Evolutionary conservation across 1,284 basidiomycete genomes (phyloP), one percentile per base, ranked within the genome.

Genomic region (Papiliotrema fonsecae): DNA sequence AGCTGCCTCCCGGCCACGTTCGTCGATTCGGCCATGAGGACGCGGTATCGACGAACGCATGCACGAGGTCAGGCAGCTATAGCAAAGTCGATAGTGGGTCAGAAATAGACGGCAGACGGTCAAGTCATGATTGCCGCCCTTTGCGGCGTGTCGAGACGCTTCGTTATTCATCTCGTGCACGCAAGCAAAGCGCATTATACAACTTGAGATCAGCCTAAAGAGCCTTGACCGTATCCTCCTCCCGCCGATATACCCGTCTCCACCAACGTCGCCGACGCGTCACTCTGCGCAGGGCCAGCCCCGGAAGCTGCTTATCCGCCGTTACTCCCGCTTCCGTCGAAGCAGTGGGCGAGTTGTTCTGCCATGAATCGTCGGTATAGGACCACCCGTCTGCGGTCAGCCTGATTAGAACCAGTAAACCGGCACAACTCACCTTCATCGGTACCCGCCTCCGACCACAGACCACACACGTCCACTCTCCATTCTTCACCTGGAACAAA

Each of bases 351-450:
- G 56, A 47, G 9, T 57, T 49, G 35, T 60, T 62, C 55, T 60
- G 62, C 72, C 72, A 74, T n/a, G 62, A 64, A 58, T 74, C 72
- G 47, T 72, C 69, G 5, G 67, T 60, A 52, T 73, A 74, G 11
- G 61, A 57, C 72, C 72, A 74, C 3, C 72, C 70, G 22, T 71
- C 72, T 62, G 44, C n/a, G 27, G 14, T 19, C 18, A 34, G 35
- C 10, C 16, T 1, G 24, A 28, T 11, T 9, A 39, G 18, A 16
- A 13, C 22, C 16, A 9, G 25, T n/a, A n/a, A n/a, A n/a, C n/a
- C n/a, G n/a, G n/a, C n/a, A n/a, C 4, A 4, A 58, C 66, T 57
- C 50, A 70, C 69, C 65, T 5, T 54, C 54, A 47, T 74, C 72
- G 0, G 61, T 56, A 2, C 67, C 72, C 1, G 48, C 49, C 3